Evolutionary conservation across 2,329 filamentous ascomycete species (phyloP).

Genomic region (Chaetomium olivaceum): DNA sequence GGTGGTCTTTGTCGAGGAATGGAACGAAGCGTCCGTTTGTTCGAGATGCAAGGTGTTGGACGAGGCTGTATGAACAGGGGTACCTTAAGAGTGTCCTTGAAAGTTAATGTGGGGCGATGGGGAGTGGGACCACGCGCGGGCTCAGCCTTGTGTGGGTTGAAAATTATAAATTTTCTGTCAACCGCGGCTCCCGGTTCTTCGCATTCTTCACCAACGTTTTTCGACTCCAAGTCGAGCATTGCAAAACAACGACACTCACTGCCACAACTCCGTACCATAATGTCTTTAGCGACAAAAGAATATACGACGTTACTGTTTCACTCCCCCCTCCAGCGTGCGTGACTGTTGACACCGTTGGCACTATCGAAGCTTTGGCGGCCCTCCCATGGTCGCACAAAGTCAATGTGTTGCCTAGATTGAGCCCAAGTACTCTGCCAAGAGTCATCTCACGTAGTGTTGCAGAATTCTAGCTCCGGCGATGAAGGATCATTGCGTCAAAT

Average conservation of each 20-base stretch:
- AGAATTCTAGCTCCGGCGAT: constrained; percentile 73
- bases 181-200: neutral
- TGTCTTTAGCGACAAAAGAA: constrained; percentile 2
- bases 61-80: constrained; percentile 24
- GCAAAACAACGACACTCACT: neutral
- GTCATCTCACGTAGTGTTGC: constrained; percentile 92
- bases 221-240: neutral
- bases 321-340: neutral
- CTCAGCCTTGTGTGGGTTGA: constrained; percentile 18
- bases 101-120: constrained; percentile 6
- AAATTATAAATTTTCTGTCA: constrained; percentile 27
- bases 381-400: constrained; percentile 73
- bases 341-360: constrained; percentile 51
- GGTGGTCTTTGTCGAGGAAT: constrained; percentile 8
- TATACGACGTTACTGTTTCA: constrained; percentile 10
- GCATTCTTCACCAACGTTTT: constrained; percentile 27
- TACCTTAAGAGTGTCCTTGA: neutral
- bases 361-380: constrained; percentile 90
- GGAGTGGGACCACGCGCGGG: neutral
- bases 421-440: constrained; percentile 80
- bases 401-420: constrained; percentile 84
- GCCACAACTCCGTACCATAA: neutral
- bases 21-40: neutral
- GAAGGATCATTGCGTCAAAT: constrained; percentile 83
- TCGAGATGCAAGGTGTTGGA: constrained; percentile 28